Conservation (phyloP, 169 alveolate species). For the Plasmodium cynomolgi region DNA sequence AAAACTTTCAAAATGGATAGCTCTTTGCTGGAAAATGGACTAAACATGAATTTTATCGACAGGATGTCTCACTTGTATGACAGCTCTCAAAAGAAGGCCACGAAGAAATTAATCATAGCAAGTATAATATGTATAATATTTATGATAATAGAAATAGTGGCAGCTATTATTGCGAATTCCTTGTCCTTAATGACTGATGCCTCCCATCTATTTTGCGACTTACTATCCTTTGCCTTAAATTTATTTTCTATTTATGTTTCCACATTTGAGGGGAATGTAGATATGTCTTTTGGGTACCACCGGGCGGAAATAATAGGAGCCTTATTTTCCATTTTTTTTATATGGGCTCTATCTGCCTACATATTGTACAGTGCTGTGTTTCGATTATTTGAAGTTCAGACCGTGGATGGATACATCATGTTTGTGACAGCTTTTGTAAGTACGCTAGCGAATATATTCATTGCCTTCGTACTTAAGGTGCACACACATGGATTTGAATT, state of each 20-base stretch:
- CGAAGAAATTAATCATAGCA: slow-evolving; percentile 74
- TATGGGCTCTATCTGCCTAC: slow-evolving; percentile 94
- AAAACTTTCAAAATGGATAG: slow-evolving; percentile 6
- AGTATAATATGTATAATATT: slow-evolving; percentile 81
- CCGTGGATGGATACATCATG: slow-evolving; percentile 94
- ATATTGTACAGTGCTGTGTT: slow-evolving; percentile 93
- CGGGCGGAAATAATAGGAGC: slow-evolving; percentile 98
- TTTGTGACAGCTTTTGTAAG: slow-evolving; percentile 94
- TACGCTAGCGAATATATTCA: slow-evolving; percentile 91
- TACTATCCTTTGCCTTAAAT: slow-evolving; percentile 91
- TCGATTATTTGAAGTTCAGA: slow-evolving; percentile 88
- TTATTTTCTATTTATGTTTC: slow-evolving; percentile 91
- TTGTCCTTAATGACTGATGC: slow-evolving; percentile 95
- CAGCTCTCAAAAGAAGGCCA: slow-evolving; percentile 31
- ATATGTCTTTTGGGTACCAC: slow-evolving; percentile 94
- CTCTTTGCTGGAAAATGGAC: background rate
- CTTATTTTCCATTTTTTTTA: slow-evolving; percentile 90
- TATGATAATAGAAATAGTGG: slow-evolving; percentile 88
- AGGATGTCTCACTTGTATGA: slow-evolving; percentile 45
- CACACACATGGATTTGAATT: slow-evolving; percentile 84
- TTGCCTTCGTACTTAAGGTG: slow-evolving; percentile 90
- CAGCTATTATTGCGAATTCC: slow-evolving; percentile 90
- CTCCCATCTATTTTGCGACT: slow-evolving; percentile 95
- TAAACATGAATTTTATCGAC: slow-evolving; percentile 12
- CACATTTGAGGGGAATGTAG: slow-evolving; percentile 88